Evolutionary conservation across 805 yeast genomes (phyloP).

Genomic region (Teunomyces aglyptinius): DNA sequence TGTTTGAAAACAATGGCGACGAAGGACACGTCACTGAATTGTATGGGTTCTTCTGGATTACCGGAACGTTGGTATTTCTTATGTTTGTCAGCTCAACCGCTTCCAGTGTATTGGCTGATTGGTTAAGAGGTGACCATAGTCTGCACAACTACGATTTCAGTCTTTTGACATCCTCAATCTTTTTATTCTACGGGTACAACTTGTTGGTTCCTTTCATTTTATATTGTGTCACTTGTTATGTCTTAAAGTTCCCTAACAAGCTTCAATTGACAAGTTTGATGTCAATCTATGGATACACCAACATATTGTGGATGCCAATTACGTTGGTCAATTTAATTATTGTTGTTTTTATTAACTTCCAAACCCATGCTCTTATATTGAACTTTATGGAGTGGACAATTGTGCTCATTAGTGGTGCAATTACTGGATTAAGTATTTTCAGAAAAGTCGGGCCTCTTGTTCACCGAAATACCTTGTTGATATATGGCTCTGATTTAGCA

Average conservation of each 20-base stretch:
- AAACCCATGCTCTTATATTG: conserved; percentile 34
- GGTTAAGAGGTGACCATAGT: conserved; percentile 39
- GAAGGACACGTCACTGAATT: conserved; percentile 54
- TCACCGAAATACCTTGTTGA: conserved; percentile 32
- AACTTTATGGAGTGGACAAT: conserved; percentile 63
- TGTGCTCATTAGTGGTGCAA: conserved; percentile 55
- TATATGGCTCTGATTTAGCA: conserved; percentile 25
- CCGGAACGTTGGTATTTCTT: conserved; percentile 72
- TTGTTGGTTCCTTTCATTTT: conserved; percentile 58
- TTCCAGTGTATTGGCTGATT: conserved; percentile 59
- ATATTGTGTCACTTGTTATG: conserved; percentile 51
- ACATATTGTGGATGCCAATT: conserved; percentile 82
- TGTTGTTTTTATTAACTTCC: conserved; percentile 46
- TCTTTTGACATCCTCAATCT: conserved; percentile 64
- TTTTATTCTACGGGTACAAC: conserved; percentile 74
- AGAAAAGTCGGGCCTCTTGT: conserved; percentile 44
- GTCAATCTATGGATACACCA: conserved; percentile 82
- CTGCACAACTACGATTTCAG: conserved; percentile 54
- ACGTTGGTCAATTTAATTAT: conserved; percentile 60
- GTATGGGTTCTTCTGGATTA: conserved; percentile 90
- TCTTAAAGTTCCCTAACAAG: conserved; percentile 48
- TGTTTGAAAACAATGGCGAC: conserved; percentile 23
- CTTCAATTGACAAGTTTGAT: conserved; percentile 59
- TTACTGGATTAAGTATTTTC: conserved; percentile 58
- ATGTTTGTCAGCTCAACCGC: conserved; percentile 76